Base-by-base conservation (phyloP, 139 green algal genomes). In the Chlorella sp. region DNA sequence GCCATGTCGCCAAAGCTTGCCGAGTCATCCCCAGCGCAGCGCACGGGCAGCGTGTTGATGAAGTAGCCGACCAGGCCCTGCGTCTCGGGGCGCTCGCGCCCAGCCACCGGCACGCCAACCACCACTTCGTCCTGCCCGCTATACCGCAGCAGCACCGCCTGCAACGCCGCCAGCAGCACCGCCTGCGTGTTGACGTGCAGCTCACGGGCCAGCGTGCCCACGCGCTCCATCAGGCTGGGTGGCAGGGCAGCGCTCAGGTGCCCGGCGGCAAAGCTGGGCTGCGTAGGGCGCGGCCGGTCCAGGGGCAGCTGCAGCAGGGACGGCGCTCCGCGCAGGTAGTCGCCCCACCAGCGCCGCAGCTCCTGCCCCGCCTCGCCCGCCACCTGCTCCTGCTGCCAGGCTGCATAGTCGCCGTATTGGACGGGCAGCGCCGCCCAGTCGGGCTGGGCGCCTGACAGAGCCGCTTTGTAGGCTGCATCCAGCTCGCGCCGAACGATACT, bases 341-440 rank as follows among this genome's bases (percentile, higher is more conserved):
- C 31, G 61, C 2, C 56, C 73, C 73, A 80, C 53, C 41, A 80
- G 56, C 65, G n/a, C 11, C 67, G 53, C 33, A 43, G 40, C 25
- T 35, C 19, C 45, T 71, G 17, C 8, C 41, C 50, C 21, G 15
- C 27, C 31, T 71, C 36, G 61, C n/a, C 42, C 36, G 42, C 35
- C 45, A 61, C 8, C 19, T 36, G 21, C 23, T 59, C 25, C 31
- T 35, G 31, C 50, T 80, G 73, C 73, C 73, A 80, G 31, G 31
- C 48, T 19, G 36, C 61, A 65, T 45, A 80, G 27, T 72, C 73
- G 31, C 41, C 46, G 61, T 80, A 80, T 42, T 60, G 72, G 19
- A 69, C 38, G 1, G 46, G 21, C 41, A 60, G 51, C 17, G 51
- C 33, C 9, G 41, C 59, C 59, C 41, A 29, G 15, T 33, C 53